phyloP scores from a whole-genome alignment of 179 eudicot species.

The Silene coronaria region DNA sequence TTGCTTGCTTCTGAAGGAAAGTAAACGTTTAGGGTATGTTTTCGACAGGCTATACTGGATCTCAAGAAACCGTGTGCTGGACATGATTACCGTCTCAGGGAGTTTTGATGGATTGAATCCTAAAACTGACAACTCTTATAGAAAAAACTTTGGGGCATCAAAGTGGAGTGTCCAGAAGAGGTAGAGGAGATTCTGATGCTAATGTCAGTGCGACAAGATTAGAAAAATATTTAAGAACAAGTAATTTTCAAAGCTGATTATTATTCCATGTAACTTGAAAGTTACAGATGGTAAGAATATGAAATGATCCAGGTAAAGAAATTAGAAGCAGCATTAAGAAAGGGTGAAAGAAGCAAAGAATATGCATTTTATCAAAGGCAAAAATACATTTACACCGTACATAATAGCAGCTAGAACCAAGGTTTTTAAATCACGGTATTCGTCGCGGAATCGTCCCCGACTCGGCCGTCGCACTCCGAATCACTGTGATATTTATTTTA shows the following conservation, averaged over 20 bases:
- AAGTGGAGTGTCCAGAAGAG: conserved; percentile 8
- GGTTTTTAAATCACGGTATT: too few species aligned
- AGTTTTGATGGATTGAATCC: background rate
- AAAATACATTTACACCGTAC: too few species aligned
- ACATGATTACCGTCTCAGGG: conserved; percentile 16
- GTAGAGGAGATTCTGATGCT: conserved; percentile 15
- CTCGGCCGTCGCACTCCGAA: too few species aligned
- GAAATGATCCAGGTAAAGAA: background rate
- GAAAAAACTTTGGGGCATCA: background rate
- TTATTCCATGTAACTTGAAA: background rate
- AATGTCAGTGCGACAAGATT: background rate
- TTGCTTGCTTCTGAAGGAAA: conserved; percentile 31
- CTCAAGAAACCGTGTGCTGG: conserved; percentile 28
- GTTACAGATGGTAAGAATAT: background rate
- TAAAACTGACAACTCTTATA: conserved; percentile 6
- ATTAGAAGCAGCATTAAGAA: too few species aligned
- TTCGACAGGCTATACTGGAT: conserved; percentile 29
- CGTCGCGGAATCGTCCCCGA: too few species aligned
- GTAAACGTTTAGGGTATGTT: conserved; percentile 27
- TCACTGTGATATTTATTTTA: too few species aligned
- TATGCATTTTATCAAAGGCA: background rate
- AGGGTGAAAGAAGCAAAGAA: background rate
- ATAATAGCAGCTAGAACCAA: too few species aligned
- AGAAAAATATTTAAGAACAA: background rate
- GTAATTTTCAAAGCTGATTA: background rate